These are phyloP conservation scores for Blastobotrys robertii DNA, from an alignment of 805 yeast genomes.

Conservation along the genomic window DNA sequence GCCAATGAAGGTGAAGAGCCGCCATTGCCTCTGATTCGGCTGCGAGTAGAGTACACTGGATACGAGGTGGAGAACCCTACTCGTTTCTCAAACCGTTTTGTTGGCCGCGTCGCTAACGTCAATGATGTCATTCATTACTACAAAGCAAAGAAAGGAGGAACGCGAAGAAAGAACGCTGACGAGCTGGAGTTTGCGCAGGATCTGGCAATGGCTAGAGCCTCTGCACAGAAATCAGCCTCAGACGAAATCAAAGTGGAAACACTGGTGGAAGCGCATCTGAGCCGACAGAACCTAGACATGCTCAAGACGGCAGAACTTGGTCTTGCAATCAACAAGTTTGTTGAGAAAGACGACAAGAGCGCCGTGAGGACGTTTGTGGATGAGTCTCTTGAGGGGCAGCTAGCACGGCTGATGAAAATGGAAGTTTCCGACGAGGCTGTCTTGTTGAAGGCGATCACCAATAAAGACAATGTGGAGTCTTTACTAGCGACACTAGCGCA, in stretches of 20 bases:
- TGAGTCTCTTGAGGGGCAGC: constrained; percentile 21
- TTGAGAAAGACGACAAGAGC: constrained; percentile 74
- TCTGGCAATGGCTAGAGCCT: constrained; percentile 23
- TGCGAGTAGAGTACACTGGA: constrained; percentile 81
- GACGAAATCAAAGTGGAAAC: constrained; percentile 47
- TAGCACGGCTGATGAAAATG: constrained; percentile 15
- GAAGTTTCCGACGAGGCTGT: constrained; percentile 7
- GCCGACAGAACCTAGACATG: constrained; percentile 53
- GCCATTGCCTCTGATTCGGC: constrained; percentile 75
- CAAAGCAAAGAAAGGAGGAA: constrained; percentile 22
- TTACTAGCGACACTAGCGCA: no score
- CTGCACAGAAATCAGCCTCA: constrained; percentile 20
- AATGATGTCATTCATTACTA: constrained; percentile 71
- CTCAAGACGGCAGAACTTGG: constrained; percentile 69
- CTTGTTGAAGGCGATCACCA: no score
- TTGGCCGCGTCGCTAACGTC: constrained; percentile 84
- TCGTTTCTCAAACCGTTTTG: constrained; percentile 81
- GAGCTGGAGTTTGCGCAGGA: constrained; percentile 12
- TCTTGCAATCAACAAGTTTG: constrained; percentile 59
- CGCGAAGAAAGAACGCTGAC: background rate
- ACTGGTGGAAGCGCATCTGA: constrained; percentile 52
- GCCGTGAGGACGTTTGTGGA: constrained; percentile 43
- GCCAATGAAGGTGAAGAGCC: constrained; percentile 26
- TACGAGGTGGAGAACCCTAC: constrained; percentile 87
- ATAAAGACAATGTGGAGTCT: no score